Base-by-base conservation (phyloP, 148 eudicot species). In the Fallopia convolvulus region DNA sequence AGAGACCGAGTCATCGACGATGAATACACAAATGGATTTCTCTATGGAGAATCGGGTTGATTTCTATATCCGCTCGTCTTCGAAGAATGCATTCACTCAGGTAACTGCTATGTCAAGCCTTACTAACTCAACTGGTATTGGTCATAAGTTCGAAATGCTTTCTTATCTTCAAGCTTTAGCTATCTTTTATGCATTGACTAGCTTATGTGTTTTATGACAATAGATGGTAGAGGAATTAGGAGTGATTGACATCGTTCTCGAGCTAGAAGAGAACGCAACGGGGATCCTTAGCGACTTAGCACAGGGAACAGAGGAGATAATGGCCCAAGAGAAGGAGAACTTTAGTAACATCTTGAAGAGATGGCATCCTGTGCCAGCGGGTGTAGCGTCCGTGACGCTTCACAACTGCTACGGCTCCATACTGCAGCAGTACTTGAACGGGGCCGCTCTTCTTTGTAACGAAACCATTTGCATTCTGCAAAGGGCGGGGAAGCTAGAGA, bases 291-390 rank as follows among this genome's bases (percentile, higher is more conserved):
- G 83, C 3, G 74, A 77, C 21, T 73, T 95, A 65, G 97, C 97
- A 0, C 80, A 83, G 79, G 89, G 82, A 61, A 90, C 92, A 0
- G 97, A 95, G 76, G 92, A 84, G 61, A 77, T 95, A 80, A 97
- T 91, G 5, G 72, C 79, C 52, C 87, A 86, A 81, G 99, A 95
- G 85, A 95, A 81, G 83, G 92, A 85, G 47, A 83, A 70, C 56
- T 95, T 86, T 61, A 92, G 90, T 79, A 85, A 86, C 44, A 76
- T 83, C 14, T 75, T 95, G 41, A 95, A 86, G 83, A 92, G 83
- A 75, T 95, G 97, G 99, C 92, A 92, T 74, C 88, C 97, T 4
- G 82, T 90, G 48, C 79, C 99, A 10, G 92, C 94, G 1, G 97
- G 94, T 66, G 92, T 91, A 23, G 97, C 97, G 20, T 87, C 97